Evolutionary conservation across 2,329 filamentous ascomycete species (phyloP).

Genomic region (Pseudopyrenochaeta lycopersici): DNA sequence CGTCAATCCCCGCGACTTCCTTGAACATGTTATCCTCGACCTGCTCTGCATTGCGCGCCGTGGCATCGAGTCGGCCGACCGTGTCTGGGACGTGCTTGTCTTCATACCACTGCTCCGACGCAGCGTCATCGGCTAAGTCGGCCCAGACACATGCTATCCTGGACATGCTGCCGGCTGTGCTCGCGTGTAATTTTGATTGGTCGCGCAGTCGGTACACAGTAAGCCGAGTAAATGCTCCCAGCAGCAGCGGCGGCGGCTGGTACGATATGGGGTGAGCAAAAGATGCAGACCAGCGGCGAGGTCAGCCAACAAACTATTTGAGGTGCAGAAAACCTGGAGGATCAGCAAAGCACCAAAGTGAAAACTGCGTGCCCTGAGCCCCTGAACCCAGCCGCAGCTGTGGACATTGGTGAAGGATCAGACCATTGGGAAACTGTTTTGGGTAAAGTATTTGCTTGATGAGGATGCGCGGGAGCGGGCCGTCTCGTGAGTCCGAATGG

Average conservation of each 20-base stretch:
- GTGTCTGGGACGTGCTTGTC: constrained; percentile 13
- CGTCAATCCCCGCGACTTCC: constrained; percentile 16
- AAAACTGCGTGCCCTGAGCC: neutral
- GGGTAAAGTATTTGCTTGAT: neutral
- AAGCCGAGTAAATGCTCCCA: neutral
- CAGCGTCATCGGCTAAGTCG: constrained; percentile 13
- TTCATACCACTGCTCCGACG: constrained; percentile 16
- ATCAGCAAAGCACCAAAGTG: neutral
- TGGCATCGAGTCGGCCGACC: constrained; percentile 11
- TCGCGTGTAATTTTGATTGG: no score
- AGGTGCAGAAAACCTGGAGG: neutral
- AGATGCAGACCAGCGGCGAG: neutral
- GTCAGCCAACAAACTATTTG: neutral
- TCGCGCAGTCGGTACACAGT: neutral
- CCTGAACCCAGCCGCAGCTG: neutral
- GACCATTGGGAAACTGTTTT: neutral
- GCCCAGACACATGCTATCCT: constrained; percentile 21
- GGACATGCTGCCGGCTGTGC: constrained; percentile 9
- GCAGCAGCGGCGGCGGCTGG: no score
- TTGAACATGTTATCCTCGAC: constrained; percentile 20
- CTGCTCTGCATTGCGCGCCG: constrained; percentile 13
- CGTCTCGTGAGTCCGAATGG: neutral
- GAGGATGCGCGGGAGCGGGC: constrained; percentile 1
- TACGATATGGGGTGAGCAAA: neutral
- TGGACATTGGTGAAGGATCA: neutral